Conservation (phyloP, 139 green algal species). For the Nannochloris sp. region DNA sequence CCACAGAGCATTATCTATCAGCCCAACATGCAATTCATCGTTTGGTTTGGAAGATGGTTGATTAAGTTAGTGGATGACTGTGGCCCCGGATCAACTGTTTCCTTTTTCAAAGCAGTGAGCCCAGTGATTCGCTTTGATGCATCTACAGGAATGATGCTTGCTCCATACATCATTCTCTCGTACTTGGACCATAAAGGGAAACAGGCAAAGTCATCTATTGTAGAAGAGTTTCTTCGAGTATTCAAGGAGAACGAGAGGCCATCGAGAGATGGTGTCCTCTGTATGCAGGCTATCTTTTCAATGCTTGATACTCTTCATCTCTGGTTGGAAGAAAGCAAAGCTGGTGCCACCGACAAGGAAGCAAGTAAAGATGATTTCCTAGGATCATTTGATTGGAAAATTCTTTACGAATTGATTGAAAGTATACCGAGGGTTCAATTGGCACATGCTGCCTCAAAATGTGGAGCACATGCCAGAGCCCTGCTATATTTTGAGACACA, state of each 20-base stretch:
- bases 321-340: conserved; percentile 48
- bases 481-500: conserved; percentile 80
- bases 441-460: conserved; percentile 30
- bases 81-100: conserved; percentile 12
- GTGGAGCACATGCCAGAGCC: conserved; percentile 71
- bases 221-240: conserved; percentile 2
- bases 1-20: neutral
- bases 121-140: conserved; percentile 62
- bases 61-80: conserved; percentile 39
- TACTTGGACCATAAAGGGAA: conserved; percentile 34
- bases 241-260: conserved; percentile 23
- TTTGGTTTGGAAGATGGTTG: conserved; percentile 72
- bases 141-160: conserved; percentile 66
- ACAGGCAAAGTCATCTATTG: neutral
- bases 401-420: conserved; percentile 46
- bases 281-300: conserved; percentile 67
- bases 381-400: conserved; percentile 10
- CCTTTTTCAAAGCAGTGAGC: conserved; percentile 49
- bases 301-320: conserved; percentile 71
- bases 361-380: neutral
- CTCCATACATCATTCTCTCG: conserved; percentile 71
- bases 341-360: neutral
- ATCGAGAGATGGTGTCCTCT: conserved; percentile 41
- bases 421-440: conserved; percentile 49
- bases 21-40: conserved; percentile 36